Evolutionary conservation across 2,329 filamentous ascomycete species (phyloP).

Genomic region (Meredithiella fracta): DNA sequence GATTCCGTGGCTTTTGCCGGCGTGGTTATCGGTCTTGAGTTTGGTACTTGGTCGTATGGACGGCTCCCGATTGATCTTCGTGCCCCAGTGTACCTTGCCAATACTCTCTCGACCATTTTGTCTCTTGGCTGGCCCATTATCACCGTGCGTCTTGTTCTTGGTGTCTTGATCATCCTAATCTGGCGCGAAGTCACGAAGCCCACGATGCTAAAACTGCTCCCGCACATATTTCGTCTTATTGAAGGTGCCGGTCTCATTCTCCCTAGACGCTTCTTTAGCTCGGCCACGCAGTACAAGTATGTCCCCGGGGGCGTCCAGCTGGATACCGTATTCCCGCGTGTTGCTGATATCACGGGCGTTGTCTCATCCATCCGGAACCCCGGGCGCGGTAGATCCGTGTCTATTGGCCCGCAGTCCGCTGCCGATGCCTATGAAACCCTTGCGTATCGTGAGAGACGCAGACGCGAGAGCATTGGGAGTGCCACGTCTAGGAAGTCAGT

Average conservation of each 20-base stretch:
- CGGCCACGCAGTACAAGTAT: conserved; percentile 75
- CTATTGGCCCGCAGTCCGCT: conserved; percentile 84
- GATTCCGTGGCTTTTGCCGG: conserved; percentile 88
- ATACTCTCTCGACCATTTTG: conserved; percentile 38
- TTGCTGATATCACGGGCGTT: conserved; percentile 73
- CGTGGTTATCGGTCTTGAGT: conserved; percentile 69
- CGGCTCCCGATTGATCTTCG: conserved; percentile 34
- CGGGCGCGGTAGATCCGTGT: conserved; percentile 59
- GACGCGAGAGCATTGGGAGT: conserved; percentile 38
- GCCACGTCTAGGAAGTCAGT: conserved; percentile 28
- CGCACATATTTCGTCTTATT: conserved; percentile 73
- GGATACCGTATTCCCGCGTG: conserved; percentile 77
- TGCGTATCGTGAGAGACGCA: conserved; percentile 60
- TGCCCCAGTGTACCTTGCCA: conserved; percentile 25
- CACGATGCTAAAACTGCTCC: conserved; percentile 56
- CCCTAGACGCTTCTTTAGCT: conserved; percentile 79
- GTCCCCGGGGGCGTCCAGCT: conserved; percentile 51
- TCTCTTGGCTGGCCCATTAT: conserved; percentile 50
- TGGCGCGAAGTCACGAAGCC: conserved; percentile 90
- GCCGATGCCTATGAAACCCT: conserved; percentile 93
- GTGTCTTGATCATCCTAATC: conserved; percentile 67
- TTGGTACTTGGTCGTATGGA: conserved; percentile 50
- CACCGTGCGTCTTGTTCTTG: conserved; percentile 53
- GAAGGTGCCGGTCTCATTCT: conserved; percentile 65
- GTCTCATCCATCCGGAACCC: conserved; percentile 70